A percentile compares a stretch with the other conserved stretches of the same genome.
Conservation (phyloP, 2,329 filamentous ascomycete species). For the Pseudogymnoascus sp. region DNA sequence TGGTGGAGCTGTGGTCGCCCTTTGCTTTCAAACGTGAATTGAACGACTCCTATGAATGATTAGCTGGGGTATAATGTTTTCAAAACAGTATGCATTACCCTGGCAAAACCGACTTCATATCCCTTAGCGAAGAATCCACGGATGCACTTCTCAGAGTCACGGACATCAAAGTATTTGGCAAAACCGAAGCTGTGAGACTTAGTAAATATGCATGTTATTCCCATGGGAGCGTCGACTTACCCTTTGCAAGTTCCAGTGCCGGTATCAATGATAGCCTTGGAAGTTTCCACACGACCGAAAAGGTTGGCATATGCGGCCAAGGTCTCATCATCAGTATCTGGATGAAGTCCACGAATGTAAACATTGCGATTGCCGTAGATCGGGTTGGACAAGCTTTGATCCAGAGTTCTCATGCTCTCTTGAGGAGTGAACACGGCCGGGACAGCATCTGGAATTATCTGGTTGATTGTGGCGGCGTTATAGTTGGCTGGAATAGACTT, state of each 20-base stretch:
- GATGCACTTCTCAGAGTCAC: conserved; percentile 91
- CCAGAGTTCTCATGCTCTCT: conserved; percentile 81
- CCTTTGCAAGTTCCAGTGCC: conserved; percentile 93
- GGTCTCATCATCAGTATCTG: conserved; percentile 89
- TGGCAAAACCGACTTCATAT: conserved; percentile 95
- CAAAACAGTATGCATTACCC: conserved; percentile 36
- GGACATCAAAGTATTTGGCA: conserved; percentile 84
- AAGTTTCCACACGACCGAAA: conserved; percentile 91
- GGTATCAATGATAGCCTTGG: conserved; percentile 97
- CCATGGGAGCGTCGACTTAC: conserved; percentile 43
- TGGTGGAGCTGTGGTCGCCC: conserved; percentile 82
- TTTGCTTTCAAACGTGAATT: conserved; percentile 97
- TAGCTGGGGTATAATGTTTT: conserved; percentile 13
- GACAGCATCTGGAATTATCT: conserved; percentile 76
- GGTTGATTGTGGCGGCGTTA: conserved; percentile 20
- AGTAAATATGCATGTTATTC: conserved; percentile 5
- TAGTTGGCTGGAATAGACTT: conserved; percentile 27
- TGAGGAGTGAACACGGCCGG: conserved; percentile 81
- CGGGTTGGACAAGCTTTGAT: conserved; percentile 90
- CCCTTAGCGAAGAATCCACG: conserved; percentile 89
- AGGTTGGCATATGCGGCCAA: conserved; percentile 74
- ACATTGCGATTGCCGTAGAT: conserved; percentile 91
- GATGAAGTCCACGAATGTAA: conserved; percentile 93
- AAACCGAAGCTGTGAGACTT: conserved; percentile 72
- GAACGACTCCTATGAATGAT: conserved; percentile 73